Evolutionary conservation across 495 filamentous ascomycete species (phyloP).

Genomic region (Hamigera avellanea): DNA sequence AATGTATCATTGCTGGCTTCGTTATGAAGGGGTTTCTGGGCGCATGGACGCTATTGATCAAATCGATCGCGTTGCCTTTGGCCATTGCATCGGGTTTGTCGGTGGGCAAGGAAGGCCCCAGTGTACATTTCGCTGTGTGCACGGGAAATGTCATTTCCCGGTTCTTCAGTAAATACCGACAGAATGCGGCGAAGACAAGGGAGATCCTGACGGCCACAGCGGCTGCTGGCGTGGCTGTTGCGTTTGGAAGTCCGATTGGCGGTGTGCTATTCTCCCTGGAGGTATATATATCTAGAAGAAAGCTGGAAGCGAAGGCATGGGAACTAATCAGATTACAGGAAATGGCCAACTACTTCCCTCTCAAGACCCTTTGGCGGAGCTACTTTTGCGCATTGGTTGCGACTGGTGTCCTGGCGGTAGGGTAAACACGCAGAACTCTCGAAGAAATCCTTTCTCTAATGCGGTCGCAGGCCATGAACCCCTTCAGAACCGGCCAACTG

Average conservation of each 20-base stretch:
- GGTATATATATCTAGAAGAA: conserved; percentile 20
- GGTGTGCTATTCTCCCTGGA: conserved; percentile 94
- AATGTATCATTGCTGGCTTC: conserved; percentile 98
- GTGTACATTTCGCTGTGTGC: conserved; percentile 96
- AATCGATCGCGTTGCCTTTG: conserved; percentile 81
- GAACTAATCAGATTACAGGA: conserved; percentile 39
- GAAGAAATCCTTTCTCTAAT: conserved; percentile 1
- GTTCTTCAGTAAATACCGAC: conserved; percentile 85
- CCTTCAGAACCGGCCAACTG: conserved; percentile 92
- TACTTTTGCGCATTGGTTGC: conserved; percentile 98
- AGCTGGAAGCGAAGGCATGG: background rate
- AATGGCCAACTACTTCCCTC: conserved; percentile 95
- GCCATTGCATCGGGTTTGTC: conserved; percentile 92
- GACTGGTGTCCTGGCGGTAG: conserved; percentile 76
- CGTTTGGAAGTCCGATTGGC: conserved; percentile 94
- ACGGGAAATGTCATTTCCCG: conserved; percentile 94
- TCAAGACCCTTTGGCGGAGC: conserved; percentile 96
- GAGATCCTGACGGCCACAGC: conserved; percentile 93
- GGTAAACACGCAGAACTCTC: conserved; percentile 7
- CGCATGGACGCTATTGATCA: conserved; percentile 85
- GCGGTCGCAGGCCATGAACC: conserved; percentile 64
- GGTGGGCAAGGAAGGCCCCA: conserved; percentile 94
- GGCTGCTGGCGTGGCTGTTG: conserved; percentile 90
- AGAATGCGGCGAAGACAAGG: conserved; percentile 86
- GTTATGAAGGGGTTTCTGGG: conserved; percentile 98